These are phyloP conservation scores for Russula sp. DNA, from an alignment of 768 basidiomycete genomes.

Conservation along the genomic window DNA sequence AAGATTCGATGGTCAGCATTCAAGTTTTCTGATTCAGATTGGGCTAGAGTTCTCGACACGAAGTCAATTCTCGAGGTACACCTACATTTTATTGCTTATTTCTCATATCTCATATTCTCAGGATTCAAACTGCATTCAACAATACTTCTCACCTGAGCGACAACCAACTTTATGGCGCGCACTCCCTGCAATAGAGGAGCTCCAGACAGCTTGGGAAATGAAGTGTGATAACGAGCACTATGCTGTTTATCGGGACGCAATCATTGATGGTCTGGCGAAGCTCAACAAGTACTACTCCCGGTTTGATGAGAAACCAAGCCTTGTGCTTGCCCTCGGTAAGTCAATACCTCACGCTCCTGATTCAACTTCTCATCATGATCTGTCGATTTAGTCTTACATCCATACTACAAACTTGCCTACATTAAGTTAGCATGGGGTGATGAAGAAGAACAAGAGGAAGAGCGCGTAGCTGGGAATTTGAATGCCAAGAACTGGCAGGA, in stretches of 20 bases:
- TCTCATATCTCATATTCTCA: neutral
- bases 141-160: constrained; percentile 28
- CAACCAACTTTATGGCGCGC: constrained; percentile 25
- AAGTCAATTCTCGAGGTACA: too few species aligned
- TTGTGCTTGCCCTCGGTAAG: neutral
- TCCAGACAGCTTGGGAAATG: too few species aligned
- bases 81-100: too few species aligned
- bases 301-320: neutral
- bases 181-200: too few species aligned
- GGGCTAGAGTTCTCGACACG: neutral
- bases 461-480: too few species aligned
- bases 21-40: neutral
- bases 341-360: neutral
- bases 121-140: constrained; percentile 29
- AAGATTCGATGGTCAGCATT: neutral
- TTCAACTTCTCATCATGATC: too few species aligned
- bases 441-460: too few species aligned
- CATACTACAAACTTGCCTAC: too few species aligned
- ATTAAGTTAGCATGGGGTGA: too few species aligned
- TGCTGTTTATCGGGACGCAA: constrained; percentile 22
- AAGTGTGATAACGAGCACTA: constrained; percentile 17
- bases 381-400: too few species aligned
- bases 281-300: constrained; percentile 24
- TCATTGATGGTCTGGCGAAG: constrained; percentile 14
- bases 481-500: too few species aligned